Evolutionary conservation across 306 rosid genomes (phyloP).

Genomic region (Inga laurina): DNA sequence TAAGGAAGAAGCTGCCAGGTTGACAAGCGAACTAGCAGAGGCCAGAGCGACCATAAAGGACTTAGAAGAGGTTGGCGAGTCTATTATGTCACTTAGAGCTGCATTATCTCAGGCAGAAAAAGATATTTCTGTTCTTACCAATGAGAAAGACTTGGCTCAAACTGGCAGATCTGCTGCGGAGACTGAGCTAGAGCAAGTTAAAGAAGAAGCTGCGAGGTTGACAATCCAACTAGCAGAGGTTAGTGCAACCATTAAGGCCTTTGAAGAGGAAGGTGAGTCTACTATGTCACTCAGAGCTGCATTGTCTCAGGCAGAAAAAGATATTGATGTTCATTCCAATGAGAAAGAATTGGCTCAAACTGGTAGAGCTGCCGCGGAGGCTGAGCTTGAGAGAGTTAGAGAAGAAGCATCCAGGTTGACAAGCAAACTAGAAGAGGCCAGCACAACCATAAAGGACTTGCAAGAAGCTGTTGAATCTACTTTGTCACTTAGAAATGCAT

Average conservation of each 20-base stretch:
- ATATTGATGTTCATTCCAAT: background rate
- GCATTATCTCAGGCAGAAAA: slow-evolving; percentile 2
- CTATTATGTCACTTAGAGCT: background rate
- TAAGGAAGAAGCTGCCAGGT: slow-evolving; percentile 62
- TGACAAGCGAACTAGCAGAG: slow-evolving; percentile 60
- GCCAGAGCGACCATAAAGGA: slow-evolving; percentile 64
- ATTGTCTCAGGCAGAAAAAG: slow-evolving; percentile 3
- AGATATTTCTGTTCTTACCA: background rate
- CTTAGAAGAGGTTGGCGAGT: slow-evolving; percentile 59
- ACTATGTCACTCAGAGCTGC: background rate
- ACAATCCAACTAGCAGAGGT: slow-evolving; percentile 1
- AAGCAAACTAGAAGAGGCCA: background rate
- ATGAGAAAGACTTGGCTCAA: background rate
- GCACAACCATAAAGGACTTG: background rate
- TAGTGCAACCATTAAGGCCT: background rate
- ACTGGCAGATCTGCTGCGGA: background rate
- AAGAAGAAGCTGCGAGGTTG: background rate
- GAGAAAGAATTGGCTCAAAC: background rate
- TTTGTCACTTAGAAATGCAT: background rate
- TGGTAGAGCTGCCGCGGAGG: background rate
- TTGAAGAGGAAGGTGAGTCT: background rate
- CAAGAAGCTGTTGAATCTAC: background rate
- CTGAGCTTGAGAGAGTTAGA: background rate
- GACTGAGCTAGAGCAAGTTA: slow-evolving; percentile 10
- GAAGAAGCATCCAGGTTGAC: background rate